Evolutionary conservation across 139 green algal species (phyloP).

Genomic region (Micractinium conductrix): DNA sequence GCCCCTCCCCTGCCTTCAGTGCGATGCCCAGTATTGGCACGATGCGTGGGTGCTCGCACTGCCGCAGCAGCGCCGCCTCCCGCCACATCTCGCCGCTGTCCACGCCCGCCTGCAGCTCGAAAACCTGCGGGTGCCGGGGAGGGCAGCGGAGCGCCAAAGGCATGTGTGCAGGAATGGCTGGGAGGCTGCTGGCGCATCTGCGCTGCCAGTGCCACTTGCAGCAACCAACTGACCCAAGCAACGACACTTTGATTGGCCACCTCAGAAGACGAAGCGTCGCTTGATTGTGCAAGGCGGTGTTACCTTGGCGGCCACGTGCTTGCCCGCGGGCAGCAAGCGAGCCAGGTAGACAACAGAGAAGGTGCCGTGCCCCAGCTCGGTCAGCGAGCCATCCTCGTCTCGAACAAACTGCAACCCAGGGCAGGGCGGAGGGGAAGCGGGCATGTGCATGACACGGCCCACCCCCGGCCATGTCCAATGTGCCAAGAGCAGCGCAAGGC

Average conservation of each 20-base stretch:
- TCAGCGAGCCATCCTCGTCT: not conserved
- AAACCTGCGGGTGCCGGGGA: not conserved
- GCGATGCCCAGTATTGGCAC: not conserved
- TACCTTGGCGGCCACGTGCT: not conserved
- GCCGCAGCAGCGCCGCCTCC: not conserved
- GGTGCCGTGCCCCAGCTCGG: not conserved
- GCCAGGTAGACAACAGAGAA: not conserved
- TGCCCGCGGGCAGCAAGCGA: not conserved
- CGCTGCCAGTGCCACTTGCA: no score
- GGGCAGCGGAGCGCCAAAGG: not conserved
- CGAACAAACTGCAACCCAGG: not conserved
- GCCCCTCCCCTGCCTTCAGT: no score
- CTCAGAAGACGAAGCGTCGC: no score
- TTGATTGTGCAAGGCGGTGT: not conserved
- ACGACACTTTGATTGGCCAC: no score
- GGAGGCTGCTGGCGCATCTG: no score
- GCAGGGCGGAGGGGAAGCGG: not conserved
- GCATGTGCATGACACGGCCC: no score
- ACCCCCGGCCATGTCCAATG: no score
- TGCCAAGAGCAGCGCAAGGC: no score
- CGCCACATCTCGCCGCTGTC: not conserved
- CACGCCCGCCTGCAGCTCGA: not conserved
- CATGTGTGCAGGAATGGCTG: no score
- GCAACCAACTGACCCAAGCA: no score
- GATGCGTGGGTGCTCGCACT: not conserved